phyloP scores from a whole-genome alignment of 352 stramenopile genomes.

The Pythium myriotylum region DNA sequence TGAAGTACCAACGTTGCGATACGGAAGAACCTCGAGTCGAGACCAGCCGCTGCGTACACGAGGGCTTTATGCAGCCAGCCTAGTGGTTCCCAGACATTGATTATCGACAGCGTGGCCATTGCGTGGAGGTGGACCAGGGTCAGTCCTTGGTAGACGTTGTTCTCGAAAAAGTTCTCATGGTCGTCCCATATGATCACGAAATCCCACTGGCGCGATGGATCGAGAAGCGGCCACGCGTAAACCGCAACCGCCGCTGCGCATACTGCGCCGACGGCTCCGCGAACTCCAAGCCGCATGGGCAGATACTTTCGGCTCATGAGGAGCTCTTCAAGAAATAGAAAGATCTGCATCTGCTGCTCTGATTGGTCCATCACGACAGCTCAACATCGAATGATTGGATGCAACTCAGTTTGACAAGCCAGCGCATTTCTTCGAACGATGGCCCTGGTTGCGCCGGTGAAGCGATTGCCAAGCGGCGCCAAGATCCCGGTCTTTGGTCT shows the following conservation, averaged over 20 bases:
- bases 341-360: conserved; percentile 3
- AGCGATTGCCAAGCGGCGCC: conserved; percentile 41
- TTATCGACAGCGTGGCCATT: conserved; percentile 55
- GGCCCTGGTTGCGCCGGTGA: conserved; percentile 7
- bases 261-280: background rate
- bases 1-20: conserved; percentile 50
- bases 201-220: conserved; percentile 36
- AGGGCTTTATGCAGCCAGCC: conserved; percentile 66
- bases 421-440: conserved; percentile 1
- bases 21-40: conserved; percentile 45
- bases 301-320: too few species aligned
- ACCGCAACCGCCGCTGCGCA: conserved; percentile 3
- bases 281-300: background rate
- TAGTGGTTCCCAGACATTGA: conserved; percentile 76
- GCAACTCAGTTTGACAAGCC: background rate
- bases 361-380: conserved; percentile 23
- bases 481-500: conserved; percentile 44
- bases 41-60: conserved; percentile 34
- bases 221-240: conserved; percentile 25
- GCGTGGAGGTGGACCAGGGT: conserved; percentile 31
- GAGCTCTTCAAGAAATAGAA: conserved; percentile 26
- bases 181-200: conserved; percentile 65
- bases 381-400: conserved; percentile 2
- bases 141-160: conserved; percentile 49
- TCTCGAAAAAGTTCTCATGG: conserved; percentile 57